Base-by-base conservation (phyloP, 257 asterid genomes). In the Lavandula angustifolia region DNA sequence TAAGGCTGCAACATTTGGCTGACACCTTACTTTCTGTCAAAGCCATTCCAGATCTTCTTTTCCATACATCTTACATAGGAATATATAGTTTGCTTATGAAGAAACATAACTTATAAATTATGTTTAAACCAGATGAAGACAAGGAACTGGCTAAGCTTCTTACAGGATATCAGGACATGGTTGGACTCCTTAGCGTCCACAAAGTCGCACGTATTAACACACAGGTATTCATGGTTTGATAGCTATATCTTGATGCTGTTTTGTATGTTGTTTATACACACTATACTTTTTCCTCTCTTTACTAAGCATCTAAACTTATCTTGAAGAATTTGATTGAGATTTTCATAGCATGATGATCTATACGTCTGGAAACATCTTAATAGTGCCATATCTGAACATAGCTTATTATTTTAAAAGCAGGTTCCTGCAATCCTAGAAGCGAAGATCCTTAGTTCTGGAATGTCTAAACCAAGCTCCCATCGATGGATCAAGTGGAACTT, bases 391-490 rank as follows among this genome's bases (percentile, higher is more conserved):
- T n/a, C n/a, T 18, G 4, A 27, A 58, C 37, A 44, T 60, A 13
- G 44, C 41, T 42, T 27, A 29, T 37, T 59, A 31, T 16, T 63
- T 38, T 3, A 10, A 60, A 75, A 50, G 46, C 88, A 92, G 99
- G 96, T 87, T 49, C 98, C 96, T 43, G 79, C 79, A 17, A 78
- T 85, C 80, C 70, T 87, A 41, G 99, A 94, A 79, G 77, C 78
- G 95, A 66, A 79, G 92, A 71, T 74, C 83, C 35, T 71, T 94
- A 44, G 29, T 66, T 64, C 70, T 94, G 78, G 97, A 94, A 68
- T 84, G 95, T 70, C 82, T 87, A 37, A 90, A 90, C 84, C 99
- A 90, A 77, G 99, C 99, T 42, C 97, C 97, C 0, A 92, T 94
- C 3, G 97, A 94, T 70, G 97, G 95, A 57, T 86, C 97, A 8